These are phyloP conservation scores for Lagenidium sp. DNA, from an alignment of 352 stramenopile genomes.

Conservation along the genomic window DNA sequence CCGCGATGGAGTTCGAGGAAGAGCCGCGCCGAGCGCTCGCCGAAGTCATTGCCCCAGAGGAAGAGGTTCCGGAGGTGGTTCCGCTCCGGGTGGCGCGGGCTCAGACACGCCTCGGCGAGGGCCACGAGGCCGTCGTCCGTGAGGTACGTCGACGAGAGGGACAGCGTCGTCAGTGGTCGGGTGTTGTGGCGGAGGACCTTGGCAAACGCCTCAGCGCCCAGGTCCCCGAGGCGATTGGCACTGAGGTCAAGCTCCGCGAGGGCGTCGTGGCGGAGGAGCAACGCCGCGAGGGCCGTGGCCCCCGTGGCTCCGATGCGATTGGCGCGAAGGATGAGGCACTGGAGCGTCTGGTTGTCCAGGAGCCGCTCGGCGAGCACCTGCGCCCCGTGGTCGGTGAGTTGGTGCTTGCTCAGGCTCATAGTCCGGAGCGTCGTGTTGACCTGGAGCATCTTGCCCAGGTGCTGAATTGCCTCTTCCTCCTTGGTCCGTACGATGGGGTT, in stretches of 20 bases:
- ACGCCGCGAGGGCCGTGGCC: slow-evolving; percentile 38
- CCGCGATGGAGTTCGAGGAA: slow-evolving; percentile 33
- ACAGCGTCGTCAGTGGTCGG: slow-evolving; percentile 25
- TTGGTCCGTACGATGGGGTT: slow-evolving; percentile 43
- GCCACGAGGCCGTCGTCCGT: slow-evolving; percentile 35
- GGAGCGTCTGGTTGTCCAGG: slow-evolving; percentile 52
- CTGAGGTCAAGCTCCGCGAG: slow-evolving; percentile 51
- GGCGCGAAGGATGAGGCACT: slow-evolving; percentile 42
- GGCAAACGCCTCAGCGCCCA: slow-evolving; percentile 39
- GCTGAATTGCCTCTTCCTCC: slow-evolving; percentile 66
- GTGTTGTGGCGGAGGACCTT: slow-evolving; percentile 35
- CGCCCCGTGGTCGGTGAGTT: slow-evolving; percentile 56
- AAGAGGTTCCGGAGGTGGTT: slow-evolving; percentile 30
- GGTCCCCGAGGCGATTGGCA: slow-evolving; percentile 57
- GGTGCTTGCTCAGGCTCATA: slow-evolving; percentile 62
- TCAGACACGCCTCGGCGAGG: slow-evolving; percentile 30
- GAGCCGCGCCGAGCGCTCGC: slow-evolving; percentile 15
- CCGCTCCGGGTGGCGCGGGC: slow-evolving; percentile 14
- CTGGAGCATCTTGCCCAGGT: slow-evolving; percentile 68
- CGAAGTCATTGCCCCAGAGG: slow-evolving; percentile 71
- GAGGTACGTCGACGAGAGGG: slow-evolving; percentile 50
- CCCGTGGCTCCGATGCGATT: slow-evolving; percentile 61
- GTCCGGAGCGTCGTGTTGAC: slow-evolving; percentile 45
- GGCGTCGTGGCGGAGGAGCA: slow-evolving; percentile 35
- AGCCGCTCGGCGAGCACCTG: slow-evolving; percentile 64